Evolutionary conservation across 768 basidiomycete species (phyloP), one percentile per base, ranked within the genome.

Genomic region (Paxillus rubicundulus): DNA sequence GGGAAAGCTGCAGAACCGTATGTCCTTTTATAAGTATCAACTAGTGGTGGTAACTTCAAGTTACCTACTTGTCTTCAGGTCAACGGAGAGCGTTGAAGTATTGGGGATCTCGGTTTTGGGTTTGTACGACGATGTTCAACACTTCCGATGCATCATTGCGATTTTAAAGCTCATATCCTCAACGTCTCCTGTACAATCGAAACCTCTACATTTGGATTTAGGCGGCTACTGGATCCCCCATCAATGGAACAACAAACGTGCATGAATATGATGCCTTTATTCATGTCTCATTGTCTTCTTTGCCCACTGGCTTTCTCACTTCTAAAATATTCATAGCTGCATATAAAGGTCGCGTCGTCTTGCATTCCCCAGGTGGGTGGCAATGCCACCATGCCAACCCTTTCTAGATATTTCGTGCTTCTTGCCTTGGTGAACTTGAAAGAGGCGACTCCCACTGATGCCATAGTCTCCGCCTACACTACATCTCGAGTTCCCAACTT

Each of bases 401-500:
- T 60, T 51, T 46, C 16, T 27, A 52, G 41, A 30, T 57, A 55
- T 47, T 49, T 54, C 14, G 21, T 37, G 27, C 40, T 60, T 49
- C 46, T 67, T 17, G 53, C 49, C 28, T 48, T 61, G 40, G 40
- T 17, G n/a, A 27, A 40, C 37, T 12, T 17, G 21, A 49, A 13
- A 12, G 32, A 37, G 4, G 56, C 53, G 9, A 18, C 32, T 41
- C 57, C 49, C 17, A 41, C 40, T 33, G 57, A 60, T 34, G 49
- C 38, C 9, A 56, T 61, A n/a, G n/a, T n/a, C n/a, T n/a, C n/a
- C n/a, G n/a, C n/a, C n/a, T n/a, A 79, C 61, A 82, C 82, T 3
- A 84, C 72, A 5, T 79, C 82, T 14, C 16, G 61, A 67, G 13
- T 87, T 87, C 62, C 85, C 86, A 1, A 84, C 84, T 3, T 77